Conservation (phyloP, 306 rosid genomes). For the Leucaena leucocephala region DNA sequence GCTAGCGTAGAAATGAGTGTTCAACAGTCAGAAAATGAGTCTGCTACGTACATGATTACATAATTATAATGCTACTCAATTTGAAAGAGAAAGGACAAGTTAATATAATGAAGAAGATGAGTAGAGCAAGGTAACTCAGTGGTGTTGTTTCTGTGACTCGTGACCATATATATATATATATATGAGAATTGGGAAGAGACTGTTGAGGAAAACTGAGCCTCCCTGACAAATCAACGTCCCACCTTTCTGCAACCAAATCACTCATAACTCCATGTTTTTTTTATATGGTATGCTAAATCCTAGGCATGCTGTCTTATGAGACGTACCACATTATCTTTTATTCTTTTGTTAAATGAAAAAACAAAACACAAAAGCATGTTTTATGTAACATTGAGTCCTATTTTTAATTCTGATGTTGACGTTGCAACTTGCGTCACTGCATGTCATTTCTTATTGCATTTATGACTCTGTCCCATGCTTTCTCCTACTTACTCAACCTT, state of each 20-base stretch:
- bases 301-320: not conserved
- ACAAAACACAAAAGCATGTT: not conserved
- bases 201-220: constrained; percentile 2
- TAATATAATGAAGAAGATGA: not conserved
- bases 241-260: not conserved
- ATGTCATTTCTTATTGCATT: not conserved
- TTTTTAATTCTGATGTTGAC: constrained; percentile 12
- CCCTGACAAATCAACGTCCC: not conserved
- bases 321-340: not conserved
- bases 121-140: not conserved
- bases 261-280: not conserved
- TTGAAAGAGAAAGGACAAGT: not conserved
- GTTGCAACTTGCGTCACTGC: constrained; percentile 1
- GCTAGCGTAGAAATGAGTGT: not conserved
- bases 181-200: constrained; percentile 6
- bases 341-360: not conserved
- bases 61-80: not conserved
- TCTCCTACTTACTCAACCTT: not conserved
- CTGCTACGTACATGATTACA: not conserved
- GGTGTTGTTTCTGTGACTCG: not conserved
- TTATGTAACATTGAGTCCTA: not conserved
- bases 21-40: not conserved
- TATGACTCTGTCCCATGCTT: not conserved
- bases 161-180: not conserved
- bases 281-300: constrained; percentile 3